Conservation (phyloP, 2,329 filamentous ascomycete genomes). For the Daldinia sp. region DNA sequence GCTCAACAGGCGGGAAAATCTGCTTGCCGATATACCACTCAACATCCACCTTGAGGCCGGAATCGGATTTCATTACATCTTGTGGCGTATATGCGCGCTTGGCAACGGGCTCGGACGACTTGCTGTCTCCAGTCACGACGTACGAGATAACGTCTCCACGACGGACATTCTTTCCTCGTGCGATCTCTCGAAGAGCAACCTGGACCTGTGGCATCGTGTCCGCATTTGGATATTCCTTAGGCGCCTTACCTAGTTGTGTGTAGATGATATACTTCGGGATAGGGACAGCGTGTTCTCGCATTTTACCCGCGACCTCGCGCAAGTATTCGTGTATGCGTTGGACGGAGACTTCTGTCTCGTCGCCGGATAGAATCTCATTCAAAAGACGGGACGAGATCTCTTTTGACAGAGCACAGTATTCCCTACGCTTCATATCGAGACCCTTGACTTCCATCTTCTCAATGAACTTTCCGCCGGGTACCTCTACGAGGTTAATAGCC, state of each 20-base stretch:
- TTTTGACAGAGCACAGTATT: slow-evolving; percentile 95
- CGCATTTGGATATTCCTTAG: slow-evolving; percentile 91
- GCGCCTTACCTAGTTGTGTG: slow-evolving; percentile 94
- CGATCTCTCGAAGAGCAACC: slow-evolving; percentile 87
- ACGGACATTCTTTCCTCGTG: slow-evolving; percentile 85
- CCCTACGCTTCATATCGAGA: slow-evolving; percentile 95
- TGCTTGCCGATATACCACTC: slow-evolving; percentile 99
- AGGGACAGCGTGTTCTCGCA: slow-evolving; percentile 81
- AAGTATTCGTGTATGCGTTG: slow-evolving; percentile 94
- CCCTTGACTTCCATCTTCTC: slow-evolving; percentile 99
- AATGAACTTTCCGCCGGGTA: slow-evolving; percentile 81
- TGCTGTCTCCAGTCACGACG: slow-evolving; percentile 81
- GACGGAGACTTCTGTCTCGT: slow-evolving; percentile 88
- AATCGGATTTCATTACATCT: slow-evolving; percentile 81
- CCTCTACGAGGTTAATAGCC: slow-evolving; percentile 90
- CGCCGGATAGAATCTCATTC: slow-evolving; percentile 93
- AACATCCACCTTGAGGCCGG: slow-evolving; percentile 83
- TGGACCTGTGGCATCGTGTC: slow-evolving; percentile 97
- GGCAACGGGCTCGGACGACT: slow-evolving; percentile 72
- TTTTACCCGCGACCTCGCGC: slow-evolving; percentile 81
- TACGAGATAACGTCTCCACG: slow-evolving; percentile 97
- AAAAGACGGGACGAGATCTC: slow-evolving; percentile 90
- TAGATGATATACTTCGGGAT: slow-evolving; percentile 94
- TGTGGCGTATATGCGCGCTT: slow-evolving; percentile 90
- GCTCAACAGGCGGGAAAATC: slow-evolving; percentile 96